These are phyloP conservation scores for Schizochytrium sp. DNA, from an alignment of 108 stramenopile genomes.

Conservation along the genomic window DNA sequence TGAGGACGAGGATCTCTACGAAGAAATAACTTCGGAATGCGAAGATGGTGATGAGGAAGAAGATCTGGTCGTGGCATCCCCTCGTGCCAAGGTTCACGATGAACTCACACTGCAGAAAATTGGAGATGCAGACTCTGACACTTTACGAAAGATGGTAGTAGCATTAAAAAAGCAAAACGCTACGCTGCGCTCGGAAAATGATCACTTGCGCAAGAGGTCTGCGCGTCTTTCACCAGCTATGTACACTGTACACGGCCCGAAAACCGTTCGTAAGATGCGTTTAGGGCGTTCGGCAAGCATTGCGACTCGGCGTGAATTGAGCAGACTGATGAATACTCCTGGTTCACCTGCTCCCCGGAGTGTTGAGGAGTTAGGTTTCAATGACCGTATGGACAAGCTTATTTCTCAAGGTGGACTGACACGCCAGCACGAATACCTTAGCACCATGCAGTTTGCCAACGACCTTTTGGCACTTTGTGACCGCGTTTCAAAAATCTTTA, in stretches of 20 bases:
- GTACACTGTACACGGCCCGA: conserved; percentile 9
- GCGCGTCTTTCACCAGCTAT: conserved; percentile 32
- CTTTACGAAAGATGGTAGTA: not conserved
- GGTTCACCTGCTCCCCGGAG: conserved; percentile 7
- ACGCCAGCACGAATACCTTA: not conserved
- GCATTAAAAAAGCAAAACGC: not conserved
- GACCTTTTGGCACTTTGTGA: conserved; percentile 81
- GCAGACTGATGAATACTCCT: not conserved
- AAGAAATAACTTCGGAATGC: no score
- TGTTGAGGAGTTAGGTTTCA: conserved; percentile 19
- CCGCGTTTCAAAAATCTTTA: not conserved
- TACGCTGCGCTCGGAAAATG: conserved; percentile 3
- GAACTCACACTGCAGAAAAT: not conserved
- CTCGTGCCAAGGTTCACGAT: no score
- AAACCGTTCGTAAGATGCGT: conserved; percentile 32
- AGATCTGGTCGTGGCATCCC: no score
- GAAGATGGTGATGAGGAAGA: no score
- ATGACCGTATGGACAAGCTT: conserved; percentile 19
- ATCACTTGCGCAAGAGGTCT: not conserved
- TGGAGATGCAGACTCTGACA: not conserved
- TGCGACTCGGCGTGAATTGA: conserved; percentile 8
- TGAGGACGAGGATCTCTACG: no score
- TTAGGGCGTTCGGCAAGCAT: conserved; percentile 32
- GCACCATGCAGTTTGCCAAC: conserved; percentile 82
- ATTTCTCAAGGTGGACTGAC: not conserved